Evolutionary conservation across 2,329 filamentous ascomycete genomes (phyloP), one percentile per base, ranked within the genome.

Genomic region (Aspergillus thermomutatus): DNA sequence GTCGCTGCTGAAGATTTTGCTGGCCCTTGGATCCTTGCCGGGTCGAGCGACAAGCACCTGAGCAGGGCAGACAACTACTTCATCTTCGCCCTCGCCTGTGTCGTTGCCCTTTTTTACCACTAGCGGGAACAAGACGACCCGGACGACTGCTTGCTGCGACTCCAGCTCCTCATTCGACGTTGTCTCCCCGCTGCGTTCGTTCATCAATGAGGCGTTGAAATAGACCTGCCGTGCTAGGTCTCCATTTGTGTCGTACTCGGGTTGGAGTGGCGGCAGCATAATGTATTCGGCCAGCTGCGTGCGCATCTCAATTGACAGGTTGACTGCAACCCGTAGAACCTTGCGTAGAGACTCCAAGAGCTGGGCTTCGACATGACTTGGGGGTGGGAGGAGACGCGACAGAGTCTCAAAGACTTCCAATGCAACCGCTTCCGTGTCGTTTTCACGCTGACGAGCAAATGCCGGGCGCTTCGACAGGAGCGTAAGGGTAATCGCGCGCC

Each of bases 71-170:
- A 99, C 91, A 49, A 97, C 92, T 62, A 96, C 91, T 80, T 97
- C 92, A 64, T 97, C 92, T 54, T 97, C 91, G 54, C 92, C 93
- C 53, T 88, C 83, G 25, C 92, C 94, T 43, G 82, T 80, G 71
- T 97, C 93, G 68, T 96, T 90, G 53, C 92, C 93, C 79, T 94
- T 95, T 79, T 96, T 96, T 66, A 97, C 91, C 19, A 99, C 93
- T 1, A 97, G 83, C 9, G 95, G 95, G 80, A 99, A 99, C 43
- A 99, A 84, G 1, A 99, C 92, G 60, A 96, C 85, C 64, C 94
- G 90, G 43, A 99, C 92, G 19, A 93, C 85, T 26, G 91, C 87
- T 43, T 85, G 82, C 59, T 88, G 83, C 5, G 82, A 80, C 74
- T 97, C 90, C 25, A 96, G 84, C 52, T 93, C 89, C 63, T 93